Evolutionary conservation across 805 yeast species (phyloP).

Genomic region (Lachancea waltii): DNA sequence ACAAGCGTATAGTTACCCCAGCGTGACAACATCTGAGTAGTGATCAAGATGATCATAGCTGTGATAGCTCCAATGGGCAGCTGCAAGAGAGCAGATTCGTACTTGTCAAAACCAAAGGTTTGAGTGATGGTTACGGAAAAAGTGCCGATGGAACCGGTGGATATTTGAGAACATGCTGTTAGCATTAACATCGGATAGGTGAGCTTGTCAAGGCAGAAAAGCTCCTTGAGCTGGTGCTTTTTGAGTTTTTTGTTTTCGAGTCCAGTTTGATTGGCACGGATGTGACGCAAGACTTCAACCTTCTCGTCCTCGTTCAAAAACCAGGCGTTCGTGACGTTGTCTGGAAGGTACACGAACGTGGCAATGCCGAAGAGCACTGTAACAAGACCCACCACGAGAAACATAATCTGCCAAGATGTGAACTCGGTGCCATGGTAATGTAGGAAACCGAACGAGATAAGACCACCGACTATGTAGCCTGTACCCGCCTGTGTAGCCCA

Average conservation of each 20-base stretch:
- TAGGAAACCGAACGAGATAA: constrained; percentile 47
- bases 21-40: constrained; percentile 34
- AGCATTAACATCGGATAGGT: constrained; percentile 47
- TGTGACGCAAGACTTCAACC: constrained; percentile 41
- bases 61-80: constrained; percentile 52
- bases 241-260: constrained; percentile 44
- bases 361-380: constrained; percentile 45
- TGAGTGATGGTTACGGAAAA: constrained; percentile 48
- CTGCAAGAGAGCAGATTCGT: constrained; percentile 44
- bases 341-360: constrained; percentile 42
- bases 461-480: constrained; percentile 41
- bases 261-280: constrained; percentile 46
- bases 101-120: constrained; percentile 43
- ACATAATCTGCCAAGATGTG: constrained; percentile 57
- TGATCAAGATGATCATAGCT: constrained; percentile 36
- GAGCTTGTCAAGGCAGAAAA: constrained; percentile 39
- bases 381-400: constrained; percentile 47
- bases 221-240: constrained; percentile 40
- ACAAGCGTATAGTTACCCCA: constrained; percentile 34
- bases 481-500: constrained; percentile 56
- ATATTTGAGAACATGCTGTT: constrained; percentile 42
- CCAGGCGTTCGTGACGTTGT: constrained; percentile 39
- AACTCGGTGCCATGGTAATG: constrained; percentile 39
- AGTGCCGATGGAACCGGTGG: constrained; percentile 47
- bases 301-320: constrained; percentile 38